A percentile compares a stretch with the other conserved stretches of the same genome.
Evolutionary conservation across 2,329 filamentous ascomycete genomes (phyloP).

Genomic region (Fusarium decemcellulare): DNA sequence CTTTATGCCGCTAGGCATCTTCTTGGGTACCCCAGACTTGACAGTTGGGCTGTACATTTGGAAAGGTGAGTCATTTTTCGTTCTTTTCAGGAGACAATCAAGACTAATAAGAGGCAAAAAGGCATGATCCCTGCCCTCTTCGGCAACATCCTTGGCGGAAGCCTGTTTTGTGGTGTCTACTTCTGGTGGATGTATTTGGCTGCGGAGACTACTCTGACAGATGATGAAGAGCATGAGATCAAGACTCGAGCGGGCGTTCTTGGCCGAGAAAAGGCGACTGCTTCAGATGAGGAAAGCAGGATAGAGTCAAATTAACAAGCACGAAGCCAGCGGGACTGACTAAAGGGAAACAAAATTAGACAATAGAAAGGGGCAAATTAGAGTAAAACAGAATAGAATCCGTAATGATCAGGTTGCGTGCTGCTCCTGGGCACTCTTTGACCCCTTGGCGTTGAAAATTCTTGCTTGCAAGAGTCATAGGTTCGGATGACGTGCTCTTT

Average conservation of each 20-base stretch:
- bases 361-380: neutral
- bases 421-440: neutral
- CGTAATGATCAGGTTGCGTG: neutral
- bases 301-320: neutral
- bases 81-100: accelerated
- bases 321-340: neutral
- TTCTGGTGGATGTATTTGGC: conserved; percentile 45
- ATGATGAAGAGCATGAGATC: conserved; percentile 9
- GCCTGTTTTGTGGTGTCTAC: conserved; percentile 63
- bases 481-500: too few species aligned
- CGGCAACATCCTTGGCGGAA: conserved; percentile 69
- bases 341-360: neutral
- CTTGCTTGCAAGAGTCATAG: neutral
- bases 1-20: conserved; percentile 66
- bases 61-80: conserved; percentile 55
- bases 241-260: conserved; percentile 16
- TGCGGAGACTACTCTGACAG: conserved; percentile 5
- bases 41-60: conserved; percentile 67
- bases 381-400: conserved; percentile 1
- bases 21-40: conserved; percentile 59
- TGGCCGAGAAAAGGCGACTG: conserved; percentile 4
- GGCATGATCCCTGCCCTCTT: conserved; percentile 65
- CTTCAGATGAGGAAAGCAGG: conserved; percentile 38
- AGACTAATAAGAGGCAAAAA: neutral
- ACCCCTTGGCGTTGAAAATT: neutral